These are phyloP conservation scores for Lasiosphaeriaceae sp. DNA, from an alignment of 495 filamentous ascomycete species.

Conservation along the genomic window DNA sequence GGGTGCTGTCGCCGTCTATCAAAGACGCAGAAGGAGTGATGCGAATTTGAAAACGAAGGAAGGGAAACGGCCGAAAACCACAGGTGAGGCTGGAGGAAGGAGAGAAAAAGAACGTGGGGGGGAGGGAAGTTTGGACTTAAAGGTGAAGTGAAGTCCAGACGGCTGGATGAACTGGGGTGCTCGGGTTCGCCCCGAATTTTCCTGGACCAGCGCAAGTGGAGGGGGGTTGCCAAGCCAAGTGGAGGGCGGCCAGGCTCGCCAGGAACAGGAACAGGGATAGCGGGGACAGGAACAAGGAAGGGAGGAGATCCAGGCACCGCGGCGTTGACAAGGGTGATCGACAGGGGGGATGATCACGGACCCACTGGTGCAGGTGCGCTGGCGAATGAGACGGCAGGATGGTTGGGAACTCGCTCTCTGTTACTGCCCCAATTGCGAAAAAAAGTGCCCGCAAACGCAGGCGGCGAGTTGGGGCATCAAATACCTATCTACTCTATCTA, in stretches of 20 bases:
- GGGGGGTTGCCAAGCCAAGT: too few species aligned
- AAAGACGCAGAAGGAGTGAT: constrained; percentile 38
- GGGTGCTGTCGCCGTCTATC: constrained; percentile 28
- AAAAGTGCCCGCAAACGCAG: too few species aligned
- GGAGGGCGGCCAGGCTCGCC: neutral
- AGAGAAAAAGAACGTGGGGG: constrained; percentile 8
- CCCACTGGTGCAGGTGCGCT: neutral
- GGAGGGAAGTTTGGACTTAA: neutral
- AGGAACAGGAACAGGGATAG: neutral
- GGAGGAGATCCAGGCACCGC: constrained; percentile 1
- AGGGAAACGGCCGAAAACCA: constrained; percentile 8
- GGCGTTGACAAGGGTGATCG: neutral
- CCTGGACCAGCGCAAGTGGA: neutral
- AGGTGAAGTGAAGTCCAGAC: neutral
- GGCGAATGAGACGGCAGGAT: neutral
- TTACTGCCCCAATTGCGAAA: too few species aligned
- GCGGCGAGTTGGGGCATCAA: too few species aligned
- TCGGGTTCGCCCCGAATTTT: neutral
- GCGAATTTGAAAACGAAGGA: constrained; percentile 22
- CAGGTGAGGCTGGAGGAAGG: constrained; percentile 41
- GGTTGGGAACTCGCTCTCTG: neutral
- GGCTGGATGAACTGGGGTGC: neutral
- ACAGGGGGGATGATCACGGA: neutral
- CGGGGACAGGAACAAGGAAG: too few species aligned
- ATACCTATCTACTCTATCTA: too few species aligned